Conservation (phyloP, 768 basidiomycete genomes). For the Pholiota conissans region DNA sequence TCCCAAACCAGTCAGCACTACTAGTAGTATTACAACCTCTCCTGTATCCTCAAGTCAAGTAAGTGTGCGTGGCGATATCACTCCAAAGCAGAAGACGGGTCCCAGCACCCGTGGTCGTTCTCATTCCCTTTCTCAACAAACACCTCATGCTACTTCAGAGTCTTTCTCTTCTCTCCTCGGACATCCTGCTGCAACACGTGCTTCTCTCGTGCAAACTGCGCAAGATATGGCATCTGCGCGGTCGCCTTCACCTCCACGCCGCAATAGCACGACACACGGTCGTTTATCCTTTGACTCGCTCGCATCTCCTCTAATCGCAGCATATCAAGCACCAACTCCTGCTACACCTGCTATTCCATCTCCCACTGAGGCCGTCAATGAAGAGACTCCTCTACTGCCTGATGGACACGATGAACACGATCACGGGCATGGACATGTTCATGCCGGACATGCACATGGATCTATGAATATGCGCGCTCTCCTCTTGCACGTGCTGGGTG, state of each 20-base stretch:
- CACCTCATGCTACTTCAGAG: slow-evolving; percentile 28
- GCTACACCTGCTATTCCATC: slow-evolving; percentile 4
- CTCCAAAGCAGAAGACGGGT: slow-evolving; percentile 31
- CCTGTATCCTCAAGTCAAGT: slow-evolving; percentile 21
- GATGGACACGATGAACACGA: slow-evolving; percentile 17
- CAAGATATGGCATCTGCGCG: slow-evolving; percentile 70
- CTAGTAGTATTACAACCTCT: slow-evolving; percentile 34
- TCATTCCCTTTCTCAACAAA: slow-evolving; percentile 27
- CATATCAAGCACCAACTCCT: neutral
- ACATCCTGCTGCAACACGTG: slow-evolving; percentile 70
- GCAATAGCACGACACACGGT: slow-evolving; percentile 20
- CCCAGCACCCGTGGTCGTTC: slow-evolving; percentile 26
- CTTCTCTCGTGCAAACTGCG: slow-evolving; percentile 78
- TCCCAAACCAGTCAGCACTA: slow-evolving; percentile 34
- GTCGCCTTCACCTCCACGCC: slow-evolving; percentile 43
- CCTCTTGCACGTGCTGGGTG: slow-evolving; percentile 91
- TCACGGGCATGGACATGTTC: slow-evolving; percentile 20
- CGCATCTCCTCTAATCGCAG: slow-evolving; percentile 7
- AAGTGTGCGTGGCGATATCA: slow-evolving; percentile 21
- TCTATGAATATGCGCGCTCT: slow-evolving; percentile 99
- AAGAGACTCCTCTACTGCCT: slow-evolving; percentile 47
- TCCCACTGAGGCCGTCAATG: slow-evolving; percentile 23
- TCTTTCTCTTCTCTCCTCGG: slow-evolving; percentile 69
- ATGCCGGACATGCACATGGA: slow-evolving; percentile 33
- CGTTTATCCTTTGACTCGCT: slow-evolving; percentile 28